phyloP scores from a whole-genome alignment of 208 protist species.

The Trichomonas vaginalis region DNA sequence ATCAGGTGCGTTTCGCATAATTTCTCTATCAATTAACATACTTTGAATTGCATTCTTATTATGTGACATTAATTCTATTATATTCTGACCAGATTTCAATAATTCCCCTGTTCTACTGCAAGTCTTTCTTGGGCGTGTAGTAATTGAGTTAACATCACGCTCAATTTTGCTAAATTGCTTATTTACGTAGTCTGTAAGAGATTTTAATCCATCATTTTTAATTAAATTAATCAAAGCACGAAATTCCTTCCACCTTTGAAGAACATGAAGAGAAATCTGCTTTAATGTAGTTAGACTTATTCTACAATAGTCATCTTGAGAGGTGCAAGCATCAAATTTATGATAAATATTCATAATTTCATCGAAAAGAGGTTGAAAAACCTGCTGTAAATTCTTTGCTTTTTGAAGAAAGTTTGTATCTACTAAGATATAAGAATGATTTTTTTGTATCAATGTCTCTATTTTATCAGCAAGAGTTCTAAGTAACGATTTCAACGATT shows the following conservation, averaged over 20 bases:
- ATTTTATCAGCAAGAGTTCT: neutral
- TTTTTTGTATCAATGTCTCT: neutral
- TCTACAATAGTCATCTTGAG: neutral
- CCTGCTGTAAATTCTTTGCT: neutral
- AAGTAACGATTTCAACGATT: neutral
- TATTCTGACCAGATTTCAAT: neutral
- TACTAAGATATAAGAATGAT: neutral
- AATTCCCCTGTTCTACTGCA: neutral
- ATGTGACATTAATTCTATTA: neutral
- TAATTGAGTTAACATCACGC: neutral
- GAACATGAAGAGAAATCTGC: neutral
- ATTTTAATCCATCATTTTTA: neutral
- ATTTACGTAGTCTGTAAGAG: neutral
- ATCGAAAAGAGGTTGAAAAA: neutral
- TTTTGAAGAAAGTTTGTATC: neutral
- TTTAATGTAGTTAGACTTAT: neutral
- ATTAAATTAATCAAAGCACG: neutral
- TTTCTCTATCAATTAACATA: neutral
- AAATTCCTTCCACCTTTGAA: constrained; percentile 15
- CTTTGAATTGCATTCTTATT: neutral
- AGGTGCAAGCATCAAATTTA: neutral
- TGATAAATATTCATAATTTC: neutral
- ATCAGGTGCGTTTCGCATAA: neutral
- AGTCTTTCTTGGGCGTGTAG: neutral
- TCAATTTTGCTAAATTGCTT: neutral